Base-by-base conservation (phyloP, 768 basidiomycete genomes). In the Termitomyces sp. region DNA sequence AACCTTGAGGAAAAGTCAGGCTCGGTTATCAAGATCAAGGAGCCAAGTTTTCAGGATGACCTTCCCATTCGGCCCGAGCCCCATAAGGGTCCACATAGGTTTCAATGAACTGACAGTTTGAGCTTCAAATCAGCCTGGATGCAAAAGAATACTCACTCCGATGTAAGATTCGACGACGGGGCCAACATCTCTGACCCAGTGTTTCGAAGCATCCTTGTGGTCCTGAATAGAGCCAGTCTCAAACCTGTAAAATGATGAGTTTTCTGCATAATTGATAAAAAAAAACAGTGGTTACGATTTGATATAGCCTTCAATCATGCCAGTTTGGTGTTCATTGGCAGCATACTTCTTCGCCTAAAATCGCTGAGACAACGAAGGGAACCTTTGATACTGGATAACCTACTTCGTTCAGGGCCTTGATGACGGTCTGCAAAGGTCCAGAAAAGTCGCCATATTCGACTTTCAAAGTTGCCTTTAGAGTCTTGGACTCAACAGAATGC, bases 61-160 rank as follows among this genome's bases (percentile, higher is more conserved):
- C 91, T 81, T 94, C 91, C 92, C 92, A 94, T 68, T 94, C 93
- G 0, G 93, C 93, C 50, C 93, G 83, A n/a, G 82, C 87, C 37
- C 92, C 93, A 57, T 90, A 93, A 7, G 93, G 93, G 66, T 94
- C 93, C 17, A 93, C 86, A 58, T 91, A 91, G 1, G 87, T 91
- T 76, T 91, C 89, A 41, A 91, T 79, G 68, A 91, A 91, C 70
- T 80, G 51, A 10, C 23, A 40, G 12, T 48, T 33, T 41, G 43
- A 50, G 30, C 41, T 45, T 26, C 14, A 12, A 50, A n/a, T 42
- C n/a, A 30, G 28, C 19, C 51, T 46, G 42, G 17, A 40, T 8
- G 53, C 31, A 17, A 54, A 49, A 45, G 58, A 33, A 19, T 11
- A 68, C 76, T 59, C 60, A 78, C 79, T 23, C 91, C 91, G 55